phyloP scores from a whole-genome alignment of 169 alveolate genomes.

The Babesia caballi region DNA sequence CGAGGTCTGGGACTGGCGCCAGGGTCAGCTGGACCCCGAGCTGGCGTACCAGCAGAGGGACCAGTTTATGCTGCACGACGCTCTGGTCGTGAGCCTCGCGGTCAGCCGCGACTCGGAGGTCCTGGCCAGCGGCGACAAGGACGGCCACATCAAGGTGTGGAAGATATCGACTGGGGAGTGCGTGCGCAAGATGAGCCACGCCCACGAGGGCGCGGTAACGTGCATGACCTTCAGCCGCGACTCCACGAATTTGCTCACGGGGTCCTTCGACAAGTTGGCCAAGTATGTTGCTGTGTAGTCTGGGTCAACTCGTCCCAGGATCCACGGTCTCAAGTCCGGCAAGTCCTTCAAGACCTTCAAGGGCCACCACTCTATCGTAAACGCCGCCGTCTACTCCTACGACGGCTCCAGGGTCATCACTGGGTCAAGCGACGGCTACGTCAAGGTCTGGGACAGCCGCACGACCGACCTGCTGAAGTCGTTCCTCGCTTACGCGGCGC shows the following conservation, averaged over 20 bases:
- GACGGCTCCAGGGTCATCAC: conserved; percentile 74
- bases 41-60: conserved; percentile 77
- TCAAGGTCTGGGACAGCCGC: conserved; percentile 73
- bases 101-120: conserved; percentile 83
- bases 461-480: conserved; percentile 69
- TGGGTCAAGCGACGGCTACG: conserved; percentile 76
- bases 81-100: conserved; percentile 79
- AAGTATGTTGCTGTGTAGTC: conserved; percentile 26
- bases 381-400: conserved; percentile 63
- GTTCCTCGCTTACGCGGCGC: conserved; percentile 64
- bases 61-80: conserved; percentile 80
- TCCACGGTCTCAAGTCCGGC: conserved; percentile 74
- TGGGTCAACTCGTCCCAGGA: conserved; percentile 13
- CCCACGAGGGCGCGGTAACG: conserved; percentile 78
- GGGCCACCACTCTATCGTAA: conserved; percentile 72
- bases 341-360: conserved; percentile 69
- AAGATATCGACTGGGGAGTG: conserved; percentile 77
- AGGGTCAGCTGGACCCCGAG: conserved; percentile 77
- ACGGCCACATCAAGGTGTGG: conserved; percentile 78
- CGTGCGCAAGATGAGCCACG: conserved; percentile 65
- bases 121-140: conserved; percentile 81
- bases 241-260: conserved; percentile 77
- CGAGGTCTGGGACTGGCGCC: conserved; percentile 83
- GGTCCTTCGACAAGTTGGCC: conserved; percentile 79
- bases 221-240: conserved; percentile 79